phyloP scores from a whole-genome alignment of 1,139 yeast species.

The Lodderomyces theae region DNA sequence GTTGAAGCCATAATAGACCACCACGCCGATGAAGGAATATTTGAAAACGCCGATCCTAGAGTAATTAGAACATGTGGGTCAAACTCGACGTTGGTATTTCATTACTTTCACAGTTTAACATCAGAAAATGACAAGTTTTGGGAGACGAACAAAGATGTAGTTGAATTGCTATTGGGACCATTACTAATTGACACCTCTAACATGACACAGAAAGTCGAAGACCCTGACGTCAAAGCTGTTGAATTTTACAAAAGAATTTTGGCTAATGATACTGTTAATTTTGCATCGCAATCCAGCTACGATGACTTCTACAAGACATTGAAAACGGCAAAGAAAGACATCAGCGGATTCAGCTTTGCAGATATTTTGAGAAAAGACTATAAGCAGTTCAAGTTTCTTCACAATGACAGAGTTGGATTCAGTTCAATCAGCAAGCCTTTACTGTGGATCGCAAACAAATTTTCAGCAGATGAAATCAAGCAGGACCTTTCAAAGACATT shows the following conservation, averaged over 20 bases:
- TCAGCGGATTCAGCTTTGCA: constrained; percentile 52
- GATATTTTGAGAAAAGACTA: constrained; percentile 81
- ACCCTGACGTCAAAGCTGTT: constrained; percentile 49
- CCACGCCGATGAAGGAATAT: constrained; percentile 69
- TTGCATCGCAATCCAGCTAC: neutral
- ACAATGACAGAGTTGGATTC: constrained; percentile 57
- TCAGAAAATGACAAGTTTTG: constrained; percentile 17
- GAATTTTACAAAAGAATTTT: constrained; percentile 27
- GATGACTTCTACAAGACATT: constrained; percentile 36
- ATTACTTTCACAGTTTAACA: constrained; percentile 47
- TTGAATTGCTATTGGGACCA: constrained; percentile 60
- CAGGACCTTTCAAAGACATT: constrained; percentile 36
- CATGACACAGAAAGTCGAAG: constrained; percentile 57
- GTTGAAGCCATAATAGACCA: constrained; percentile 78
- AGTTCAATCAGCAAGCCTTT: constrained; percentile 70
- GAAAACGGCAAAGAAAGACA: constrained; percentile 57
- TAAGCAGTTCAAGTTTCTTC: constrained; percentile 59
- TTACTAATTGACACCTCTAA: constrained; percentile 70
- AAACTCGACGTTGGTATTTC: constrained; percentile 70
- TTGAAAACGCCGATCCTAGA: constrained; percentile 52
- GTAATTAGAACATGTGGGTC: constrained; percentile 67
- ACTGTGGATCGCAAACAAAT: constrained; percentile 48
- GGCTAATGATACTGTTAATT: neutral
- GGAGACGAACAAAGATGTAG: constrained; percentile 29
- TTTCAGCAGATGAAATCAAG: constrained; percentile 32